Base-by-base conservation (phyloP, 495 filamentous ascomycete species). In the Staphylotrichum longicolle region DNA sequence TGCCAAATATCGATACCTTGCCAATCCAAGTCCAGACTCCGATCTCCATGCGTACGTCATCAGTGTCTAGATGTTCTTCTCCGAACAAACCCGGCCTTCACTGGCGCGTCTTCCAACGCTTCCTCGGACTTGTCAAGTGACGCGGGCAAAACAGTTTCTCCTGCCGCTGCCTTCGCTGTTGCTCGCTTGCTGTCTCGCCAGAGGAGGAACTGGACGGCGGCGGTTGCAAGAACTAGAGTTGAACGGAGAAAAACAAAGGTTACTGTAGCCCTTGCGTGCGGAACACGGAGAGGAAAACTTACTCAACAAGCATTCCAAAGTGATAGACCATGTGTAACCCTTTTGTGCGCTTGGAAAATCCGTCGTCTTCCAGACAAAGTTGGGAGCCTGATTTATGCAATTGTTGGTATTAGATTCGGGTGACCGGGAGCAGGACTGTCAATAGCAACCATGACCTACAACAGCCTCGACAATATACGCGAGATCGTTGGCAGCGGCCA, bases 271-370 rank as follows among this genome's bases (percentile, higher is more conserved):
- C 7, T n/a, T 34, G 14, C 4, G 27, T 27, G 45, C 1, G 27
- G 32, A 7, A 33, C 27, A 10, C 1, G 47, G 9, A 6, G n/a
- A 8, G n/a, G 45, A 30, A 5, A 48, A 30, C 20, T 48, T 39
- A 39, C 37, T 39, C 37, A 39, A 10, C 37, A 39, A 10, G 37
- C 37, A 39, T 10, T 39, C 37, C 32, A 50, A n/a, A 33, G 15
- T 34, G 47, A 50, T 50, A 3, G 27, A 50, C 47, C 47, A 50
- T 33, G 47, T 50, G 47, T 50, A 50, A 10, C 47, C 47, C 27
- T 50, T 50, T 5, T 12, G 47, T 34, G 47, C 47, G 0, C 27
- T 34, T 7, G 47, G 47, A 8, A 50, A 50, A 8, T 50, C 47
- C 2, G 47, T 50, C 5, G 47, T 50, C 10, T 50, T 50, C 47